These are phyloP conservation scores for Aspergillus hortae DNA, from an alignment of 2,329 filamentous ascomycete genomes.

Conservation along the genomic window DNA sequence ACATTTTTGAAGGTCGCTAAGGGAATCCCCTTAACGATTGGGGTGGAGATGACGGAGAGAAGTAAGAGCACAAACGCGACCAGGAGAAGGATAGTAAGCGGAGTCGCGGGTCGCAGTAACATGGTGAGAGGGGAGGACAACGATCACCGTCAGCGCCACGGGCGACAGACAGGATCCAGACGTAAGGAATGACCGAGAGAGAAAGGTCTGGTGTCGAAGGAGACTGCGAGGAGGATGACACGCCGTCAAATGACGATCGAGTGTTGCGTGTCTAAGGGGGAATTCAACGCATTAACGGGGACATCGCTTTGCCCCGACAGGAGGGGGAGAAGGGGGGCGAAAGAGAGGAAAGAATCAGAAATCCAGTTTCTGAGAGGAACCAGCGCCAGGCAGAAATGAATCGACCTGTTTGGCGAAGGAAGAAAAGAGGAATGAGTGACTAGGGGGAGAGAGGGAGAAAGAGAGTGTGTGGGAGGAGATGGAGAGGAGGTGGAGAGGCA, in stretches of 20 bases:
- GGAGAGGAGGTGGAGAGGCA: not conserved
- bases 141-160: conserved; percentile 7
- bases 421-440: not conserved
- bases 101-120: conserved; percentile 90
- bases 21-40: conserved; percentile 80
- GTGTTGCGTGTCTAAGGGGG: not conserved
- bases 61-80: conserved; percentile 81
- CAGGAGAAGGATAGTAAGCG: conserved; percentile 79
- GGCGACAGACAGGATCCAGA: conserved; percentile 1
- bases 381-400: not conserved
- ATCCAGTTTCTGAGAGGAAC: not conserved
- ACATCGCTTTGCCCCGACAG: not conserved
- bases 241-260: too few relatives aligned
- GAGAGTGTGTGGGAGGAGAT: not conserved
- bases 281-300: not conserved
- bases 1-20: conserved; percentile 73
- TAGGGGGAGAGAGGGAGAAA: not conserved
- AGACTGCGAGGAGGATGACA: too few relatives aligned
- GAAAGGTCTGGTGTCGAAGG: too few relatives aligned
- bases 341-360: not conserved
- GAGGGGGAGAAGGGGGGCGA: not conserved
- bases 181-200: not conserved
- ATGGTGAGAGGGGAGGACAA: conserved; percentile 36
- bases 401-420: not conserved
- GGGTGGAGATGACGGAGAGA: conserved; percentile 84